These are phyloP conservation scores for Ophiostoma sp. DNA, from an alignment of 2,329 filamentous ascomycete genomes.

Conservation along the genomic window DNA sequence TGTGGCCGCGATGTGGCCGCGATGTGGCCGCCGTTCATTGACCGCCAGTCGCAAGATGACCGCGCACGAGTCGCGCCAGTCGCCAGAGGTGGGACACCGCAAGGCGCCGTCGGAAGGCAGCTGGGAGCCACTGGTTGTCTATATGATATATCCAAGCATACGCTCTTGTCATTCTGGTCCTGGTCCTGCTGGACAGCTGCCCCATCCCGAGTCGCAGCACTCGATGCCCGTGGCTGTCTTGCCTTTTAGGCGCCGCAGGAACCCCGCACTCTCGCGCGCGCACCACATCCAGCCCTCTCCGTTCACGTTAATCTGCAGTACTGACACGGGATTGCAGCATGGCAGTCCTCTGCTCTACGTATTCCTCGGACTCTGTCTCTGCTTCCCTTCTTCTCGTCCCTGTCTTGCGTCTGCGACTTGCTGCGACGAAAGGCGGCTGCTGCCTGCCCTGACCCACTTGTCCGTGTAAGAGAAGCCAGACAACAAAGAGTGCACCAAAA, in stretches of 20 bases:
- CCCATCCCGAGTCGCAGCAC: background rate
- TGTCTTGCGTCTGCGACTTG: background rate
- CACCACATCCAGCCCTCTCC: background rate
- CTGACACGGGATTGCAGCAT: too few relatives aligned
- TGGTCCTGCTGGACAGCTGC: background rate
- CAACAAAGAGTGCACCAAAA: background rate
- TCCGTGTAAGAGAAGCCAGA: conserved; percentile 8
- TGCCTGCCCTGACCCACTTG: conserved; percentile 17
- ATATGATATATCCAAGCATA: too few relatives aligned
- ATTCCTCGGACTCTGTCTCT: background rate
- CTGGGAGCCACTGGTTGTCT: too few relatives aligned
- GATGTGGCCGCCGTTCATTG: conserved; percentile 14
- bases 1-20: conserved; percentile 8
- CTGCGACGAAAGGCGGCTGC: conserved; percentile 8
- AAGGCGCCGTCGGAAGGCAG: too few relatives aligned
- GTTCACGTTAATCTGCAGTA: too few relatives aligned
- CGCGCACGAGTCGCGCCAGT: too few relatives aligned
- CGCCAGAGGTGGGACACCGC: too few relatives aligned
- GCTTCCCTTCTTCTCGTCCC: background rate
- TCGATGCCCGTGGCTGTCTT: background rate
- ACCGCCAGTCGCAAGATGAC: background rate
- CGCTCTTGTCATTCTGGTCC: too few relatives aligned
- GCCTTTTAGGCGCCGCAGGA: conserved; percentile 7
- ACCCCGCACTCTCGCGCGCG: conserved; percentile 15
- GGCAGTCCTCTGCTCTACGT: too few relatives aligned